Base-by-base conservation (phyloP, 2,329 filamentous ascomycete species). In the Aspergillus clavatus region DNA sequence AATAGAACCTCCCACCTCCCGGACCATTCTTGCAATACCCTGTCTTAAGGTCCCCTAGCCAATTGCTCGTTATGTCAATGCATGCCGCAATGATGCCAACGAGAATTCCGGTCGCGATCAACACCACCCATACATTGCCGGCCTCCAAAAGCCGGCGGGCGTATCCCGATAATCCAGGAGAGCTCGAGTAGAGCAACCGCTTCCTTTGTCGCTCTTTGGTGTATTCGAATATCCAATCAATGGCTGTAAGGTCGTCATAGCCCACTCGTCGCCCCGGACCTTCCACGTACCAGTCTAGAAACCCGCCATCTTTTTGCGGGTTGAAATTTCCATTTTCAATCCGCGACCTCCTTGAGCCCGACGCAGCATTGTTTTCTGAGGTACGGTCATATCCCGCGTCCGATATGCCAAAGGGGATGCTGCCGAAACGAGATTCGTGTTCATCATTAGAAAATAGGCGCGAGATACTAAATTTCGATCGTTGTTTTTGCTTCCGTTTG, bases 171-270 rank as follows among this genome's bases (percentile, higher is more conserved):
- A 95, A 55, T 0, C 89, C 87, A 16, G 80, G 76, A 6, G 82
- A 79, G 57, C 79, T 81, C 0, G 85, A 80, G 44, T 82, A 80
- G 16, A 98, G 74, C 23, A 86, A 79, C n/a, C 89, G 81, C 59
- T 94, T 72, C 19, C 93, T 82, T 66, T 95, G 89, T 16, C 93
- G 82, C 71, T 98, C 93, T 67, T 96, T 96, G 42, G 87, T 93
- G 63, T 97, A 95, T 68, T 98, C 93, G 59, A 95, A 97, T 63
- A 97, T 97, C 93, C 93, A 98, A 72, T 98, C 93, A 65, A 98
- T 98, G 47, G 93, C 91, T 12, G 91, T 96, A 65, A 96, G 76
- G 70, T 98, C 87, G 62, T 96, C 91, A 71, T 98, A 98, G 43
- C 87, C 91, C 28, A 96, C 90, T 61, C 93, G 82, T 42, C 89